Evolutionary conservation across 2,329 filamentous ascomycete species (phyloP).

Genomic region (Hansfordia pulvinata): DNA sequence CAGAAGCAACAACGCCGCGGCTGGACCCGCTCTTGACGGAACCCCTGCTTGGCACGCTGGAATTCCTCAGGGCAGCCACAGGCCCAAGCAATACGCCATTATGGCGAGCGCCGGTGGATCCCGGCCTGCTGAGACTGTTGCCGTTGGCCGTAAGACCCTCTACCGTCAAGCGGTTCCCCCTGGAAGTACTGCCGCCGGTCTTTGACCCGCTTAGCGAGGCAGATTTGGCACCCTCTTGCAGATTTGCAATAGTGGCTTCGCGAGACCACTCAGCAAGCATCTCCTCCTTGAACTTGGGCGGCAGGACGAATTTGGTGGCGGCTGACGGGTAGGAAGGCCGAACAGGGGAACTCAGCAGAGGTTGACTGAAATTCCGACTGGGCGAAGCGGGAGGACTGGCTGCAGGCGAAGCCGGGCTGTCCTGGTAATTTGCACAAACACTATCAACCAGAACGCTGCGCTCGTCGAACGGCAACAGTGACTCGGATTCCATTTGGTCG

Average conservation of each 20-base stretch:
- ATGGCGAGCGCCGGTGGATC: slow-evolving; percentile 32
- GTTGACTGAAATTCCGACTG: slow-evolving; percentile 46
- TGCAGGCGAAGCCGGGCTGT: slow-evolving; percentile 47
- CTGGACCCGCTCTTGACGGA: slow-evolving; percentile 29
- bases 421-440: slow-evolving; percentile 59
- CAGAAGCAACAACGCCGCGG: slow-evolving; percentile 39
- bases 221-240: slow-evolving; percentile 57
- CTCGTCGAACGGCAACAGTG: slow-evolving; percentile 63
- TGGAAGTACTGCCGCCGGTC: slow-evolving; percentile 42
- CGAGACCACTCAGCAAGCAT: slow-evolving; percentile 72
- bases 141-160: slow-evolving; percentile 29
- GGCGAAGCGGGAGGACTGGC: slow-evolving; percentile 60
- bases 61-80: slow-evolving; percentile 33
- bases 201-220: slow-evolving; percentile 66
- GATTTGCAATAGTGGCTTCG: slow-evolving; percentile 54
- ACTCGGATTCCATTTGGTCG: slow-evolving; percentile 44
- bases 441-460: slow-evolving; percentile 57
- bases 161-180: slow-evolving; percentile 42
- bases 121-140: slow-evolving; percentile 22
- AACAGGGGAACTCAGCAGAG: slow-evolving; percentile 43
- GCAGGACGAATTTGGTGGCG: slow-evolving; percentile 35
- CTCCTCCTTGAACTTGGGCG: slow-evolving; percentile 54
- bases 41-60: slow-evolving; percentile 36
- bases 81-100: slow-evolving; percentile 35
- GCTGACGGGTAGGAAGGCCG: too few relatives aligned